Conservation (phyloP, 2,329 filamentous ascomycete species). For the Aspergillus intermedius region DNA sequence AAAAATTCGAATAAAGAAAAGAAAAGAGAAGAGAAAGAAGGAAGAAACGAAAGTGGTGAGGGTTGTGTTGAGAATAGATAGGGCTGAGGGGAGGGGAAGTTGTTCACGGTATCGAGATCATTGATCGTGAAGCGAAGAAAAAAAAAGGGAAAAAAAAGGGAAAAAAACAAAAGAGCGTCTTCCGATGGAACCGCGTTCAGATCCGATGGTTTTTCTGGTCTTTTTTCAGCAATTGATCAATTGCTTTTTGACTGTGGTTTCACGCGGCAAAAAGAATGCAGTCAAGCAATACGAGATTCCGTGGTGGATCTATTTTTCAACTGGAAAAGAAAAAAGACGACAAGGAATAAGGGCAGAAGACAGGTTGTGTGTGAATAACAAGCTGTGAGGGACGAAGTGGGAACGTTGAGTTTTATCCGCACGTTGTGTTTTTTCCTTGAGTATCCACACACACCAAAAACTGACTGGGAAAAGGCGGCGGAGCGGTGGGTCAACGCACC, state of each 20-base stretch:
- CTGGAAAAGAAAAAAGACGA: conserved; percentile 7
- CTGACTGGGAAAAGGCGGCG: conserved; percentile 35
- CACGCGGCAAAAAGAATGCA: conserved; percentile 1
- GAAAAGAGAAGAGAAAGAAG: conserved; percentile 8
- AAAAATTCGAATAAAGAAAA: no score
- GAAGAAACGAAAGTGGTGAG: conserved; percentile 11
- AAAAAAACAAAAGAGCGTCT: conserved; percentile 12
- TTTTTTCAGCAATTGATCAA: conserved; percentile 10
- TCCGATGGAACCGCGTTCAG: conserved; percentile 1
- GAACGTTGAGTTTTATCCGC: conserved; percentile 31
- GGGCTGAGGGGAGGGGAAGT: background rate
- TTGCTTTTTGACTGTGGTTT: conserved; percentile 4
- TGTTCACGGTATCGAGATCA: conserved; percentile 29
- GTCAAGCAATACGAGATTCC: background rate
- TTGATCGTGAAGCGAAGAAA: conserved; percentile 20
- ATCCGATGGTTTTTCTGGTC: conserved; percentile 7
- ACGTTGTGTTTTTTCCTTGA: conserved; percentile 24
- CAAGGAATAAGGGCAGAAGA: conserved; percentile 16
- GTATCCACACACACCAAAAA: conserved; percentile 33
- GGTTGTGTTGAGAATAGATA: conserved; percentile 13
- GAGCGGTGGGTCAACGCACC: conserved; percentile 29
- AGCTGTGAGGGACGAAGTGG: no score
- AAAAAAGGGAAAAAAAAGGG: background rate
- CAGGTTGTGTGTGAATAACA: conserved; percentile 29
- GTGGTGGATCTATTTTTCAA: background rate